A percentile compares a stretch with the other conserved stretches of the same genome.
phyloP scores from a whole-genome alignment of 2,329 filamentous ascomycete species.

The Juglanconis oblonga region DNA sequence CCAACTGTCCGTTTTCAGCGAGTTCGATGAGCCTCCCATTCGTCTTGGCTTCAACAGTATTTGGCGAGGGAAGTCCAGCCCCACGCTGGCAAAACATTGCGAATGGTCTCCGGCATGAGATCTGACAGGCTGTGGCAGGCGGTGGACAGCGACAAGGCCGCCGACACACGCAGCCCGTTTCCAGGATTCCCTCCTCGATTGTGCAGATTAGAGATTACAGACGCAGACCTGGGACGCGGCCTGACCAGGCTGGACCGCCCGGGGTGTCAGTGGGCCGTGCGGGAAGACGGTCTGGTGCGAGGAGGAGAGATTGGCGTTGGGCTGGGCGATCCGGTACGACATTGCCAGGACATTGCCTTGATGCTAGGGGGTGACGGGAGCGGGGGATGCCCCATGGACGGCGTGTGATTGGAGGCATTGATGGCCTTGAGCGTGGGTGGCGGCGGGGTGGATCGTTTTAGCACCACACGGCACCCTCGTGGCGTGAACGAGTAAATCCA shows the following conservation, averaged over 20 bases:
- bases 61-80: neutral
- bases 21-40: conserved; percentile 12
- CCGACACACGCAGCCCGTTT: conserved; percentile 7
- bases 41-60: neutral
- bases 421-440: conserved; percentile 10
- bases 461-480: conserved; percentile 6
- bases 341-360: neutral
- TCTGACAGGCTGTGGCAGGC: conserved; percentile 12
- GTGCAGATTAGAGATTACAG: conserved; percentile 17
- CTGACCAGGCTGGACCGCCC: neutral
- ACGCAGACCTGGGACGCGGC: conserved; percentile 11
- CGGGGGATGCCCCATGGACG: conserved; percentile 7
- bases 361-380: conserved; percentile 6
- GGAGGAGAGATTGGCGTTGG: conserved; percentile 10
- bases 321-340: conserved; percentile 17
- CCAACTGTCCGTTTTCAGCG: conserved; percentile 8
- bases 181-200: conserved; percentile 1
- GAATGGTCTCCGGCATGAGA: neutral
- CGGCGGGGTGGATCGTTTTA: conserved; percentile 6
- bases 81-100: conserved; percentile 10
- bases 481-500: conserved; percentile 9
- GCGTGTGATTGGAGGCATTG: conserved; percentile 15
- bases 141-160: conserved; percentile 10
- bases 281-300: conserved; percentile 5
- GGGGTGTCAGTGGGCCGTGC: conserved; percentile 3